Base-by-base conservation (phyloP, 1,284 basidiomycete genomes). In the Boletellus dicymbophilus region DNA sequence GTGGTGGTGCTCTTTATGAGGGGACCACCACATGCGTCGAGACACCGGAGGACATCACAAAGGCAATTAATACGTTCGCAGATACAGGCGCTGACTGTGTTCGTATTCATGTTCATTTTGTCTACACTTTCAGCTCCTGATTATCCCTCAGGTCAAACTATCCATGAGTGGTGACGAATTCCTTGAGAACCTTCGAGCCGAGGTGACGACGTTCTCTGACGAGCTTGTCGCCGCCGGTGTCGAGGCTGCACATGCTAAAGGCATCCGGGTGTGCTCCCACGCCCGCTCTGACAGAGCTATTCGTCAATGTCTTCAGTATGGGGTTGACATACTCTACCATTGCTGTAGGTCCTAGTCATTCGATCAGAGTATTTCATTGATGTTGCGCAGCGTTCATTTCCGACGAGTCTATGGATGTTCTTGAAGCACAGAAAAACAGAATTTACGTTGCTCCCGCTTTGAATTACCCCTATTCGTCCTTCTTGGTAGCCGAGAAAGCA, bases 101-200 rank as follows among this genome's bases (percentile, higher is more conserved):
- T 42, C 15, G 61, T 54, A 26, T 31, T 27, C 13, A 18, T 30
- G 6, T 31, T 8, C 12, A 9, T 43, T 30, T 43, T 5, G 2
- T 11, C 7, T 13, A 1, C 2, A 4, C 18, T 27, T 27, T 20
- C 1, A 3, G 37, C 16, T 37, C 28, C 52, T 12, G 11, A 33
- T 36, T 26, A 6, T 37, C 16, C 16, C 13, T n/a, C 15, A 62
- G 60, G 12, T 69, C 51, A 67, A 67, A 27, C 27, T 67, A 9
- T 61, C 52, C 6, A 70, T 70, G 68, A 65, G 62, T 16, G 68
- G 70, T 1, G 70, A 72, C 15, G 70, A 70, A 47, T 64, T 68
- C 22, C 69, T 71, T 0, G 64, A 69, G 39, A 41, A 55, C 15
- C 58, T 72, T 46, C 60, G 67, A 7, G 68, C 69, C 3, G 69